Evolutionary conservation across 257 asterid genomes (phyloP).

Genomic region (Nicotiana obtusifolia): DNA sequence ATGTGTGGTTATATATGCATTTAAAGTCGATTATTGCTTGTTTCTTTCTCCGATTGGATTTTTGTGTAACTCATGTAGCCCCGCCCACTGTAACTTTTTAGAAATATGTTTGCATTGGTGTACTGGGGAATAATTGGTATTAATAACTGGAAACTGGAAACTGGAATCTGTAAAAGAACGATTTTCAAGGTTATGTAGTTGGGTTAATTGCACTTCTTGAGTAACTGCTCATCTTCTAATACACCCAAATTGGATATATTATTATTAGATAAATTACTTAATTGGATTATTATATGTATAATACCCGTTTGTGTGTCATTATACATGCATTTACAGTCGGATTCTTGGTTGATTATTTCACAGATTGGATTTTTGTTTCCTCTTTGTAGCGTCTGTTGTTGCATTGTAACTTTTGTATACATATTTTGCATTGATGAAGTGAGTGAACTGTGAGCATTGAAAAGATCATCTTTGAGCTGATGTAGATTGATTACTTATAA

Average conservation of each 20-base stretch:
- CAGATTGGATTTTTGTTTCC: not conserved
- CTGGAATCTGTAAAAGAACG: not conserved
- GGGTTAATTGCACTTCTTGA: not conserved
- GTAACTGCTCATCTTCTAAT: not conserved
- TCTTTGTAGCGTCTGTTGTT: not conserved
- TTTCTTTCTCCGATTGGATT: not conserved
- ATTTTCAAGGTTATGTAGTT: not conserved
- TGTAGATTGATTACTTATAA: too few relatives aligned
- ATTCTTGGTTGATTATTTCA: not conserved
- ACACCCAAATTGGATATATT: not conserved
- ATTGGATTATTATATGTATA: not conserved
- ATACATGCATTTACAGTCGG: not conserved
- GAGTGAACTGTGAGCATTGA: not conserved
- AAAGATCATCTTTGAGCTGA: too few relatives aligned
- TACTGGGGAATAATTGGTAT: not conserved
- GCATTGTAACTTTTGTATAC: not conserved
- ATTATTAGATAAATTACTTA: not conserved
- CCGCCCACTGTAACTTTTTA: not conserved
- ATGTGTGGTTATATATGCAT: not conserved
- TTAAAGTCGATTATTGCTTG: not conserved
- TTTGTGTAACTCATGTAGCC: not conserved
- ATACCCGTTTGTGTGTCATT: not conserved
- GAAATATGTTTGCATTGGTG: not conserved
- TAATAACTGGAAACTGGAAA: not conserved
- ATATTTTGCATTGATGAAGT: not conserved